Base-by-base conservation (phyloP, 352 stramenopile genomes). In the Pythium aristosporum region DNA sequence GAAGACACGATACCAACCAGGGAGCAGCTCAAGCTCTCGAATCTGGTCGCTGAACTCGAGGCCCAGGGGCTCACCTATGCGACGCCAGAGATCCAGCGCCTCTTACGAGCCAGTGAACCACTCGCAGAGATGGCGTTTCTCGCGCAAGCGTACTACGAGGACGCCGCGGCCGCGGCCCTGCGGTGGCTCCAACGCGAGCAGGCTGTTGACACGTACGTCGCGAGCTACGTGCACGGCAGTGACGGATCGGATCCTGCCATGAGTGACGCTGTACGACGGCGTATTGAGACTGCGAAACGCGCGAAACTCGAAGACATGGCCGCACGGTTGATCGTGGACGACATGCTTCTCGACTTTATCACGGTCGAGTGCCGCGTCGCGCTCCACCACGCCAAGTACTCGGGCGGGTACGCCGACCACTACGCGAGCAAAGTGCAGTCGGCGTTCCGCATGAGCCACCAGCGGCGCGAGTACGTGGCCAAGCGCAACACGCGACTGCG, bases 341-440 rank as follows among this genome's bases (percentile, higher is more conserved):
- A 91, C 58, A 78, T 91, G 69, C 58, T 91, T 23, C 2, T 60
- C 0, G 75, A 88, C 20, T 68, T 89, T 21, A 79, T 91, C 25
- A 68, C 65, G 6, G 72, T 69, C 43, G 82, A 91, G 57, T 81
- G 77, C n/a, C 76, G 79, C 18, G 61, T 87, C 5, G 77, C 77
- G 21, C 64, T 89, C 21, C 73, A 86, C 21, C 44, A 82, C 3
- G 76, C 76, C 9, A 91, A 88, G 62, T 71, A 71, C 30, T 89
- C 77, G 1, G 81, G 79, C 8, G 77, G 77, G 1, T 91, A 75
- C 49, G 68, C 86, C 42, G 79, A 89, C 41, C 77, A 80, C 48
- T 90, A 83, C 28, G 84, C 84, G 15, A 88, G 76, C 53, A 91
- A 91, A 63, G 59, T 93, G 0, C 84, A 93, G 62, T 79, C 80